These are phyloP conservation scores for Astrephomene gubernaculifera DNA, from an alignment of 139 green algal species.

Conservation along the genomic window DNA sequence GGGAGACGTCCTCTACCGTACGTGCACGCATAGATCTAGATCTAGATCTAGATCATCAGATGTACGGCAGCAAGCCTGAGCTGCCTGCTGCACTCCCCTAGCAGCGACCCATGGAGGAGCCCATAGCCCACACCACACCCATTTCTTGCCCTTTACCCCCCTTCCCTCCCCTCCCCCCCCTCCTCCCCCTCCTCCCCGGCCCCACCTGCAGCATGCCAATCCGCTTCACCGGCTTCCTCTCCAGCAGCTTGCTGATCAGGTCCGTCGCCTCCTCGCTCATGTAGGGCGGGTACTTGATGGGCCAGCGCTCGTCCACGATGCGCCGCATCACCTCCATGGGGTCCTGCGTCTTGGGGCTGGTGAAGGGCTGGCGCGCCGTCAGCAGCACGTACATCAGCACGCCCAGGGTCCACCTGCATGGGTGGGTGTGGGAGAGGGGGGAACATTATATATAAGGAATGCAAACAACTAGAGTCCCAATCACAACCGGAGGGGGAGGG, in stretches of 20 bases:
- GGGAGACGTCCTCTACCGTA: too few relatives aligned
- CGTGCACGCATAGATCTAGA: too few relatives aligned
- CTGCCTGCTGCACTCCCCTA: neutral
- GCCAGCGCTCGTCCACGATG: constrained; percentile 92
- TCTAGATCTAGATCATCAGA: too few relatives aligned
- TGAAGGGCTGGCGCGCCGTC: constrained; percentile 96
- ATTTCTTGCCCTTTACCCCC: neutral
- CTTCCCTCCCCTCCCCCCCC: neutral
- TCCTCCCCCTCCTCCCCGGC: neutral
- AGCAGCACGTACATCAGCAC: constrained; percentile 97
- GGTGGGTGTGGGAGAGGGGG: neutral
- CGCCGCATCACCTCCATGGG: constrained; percentile 92
- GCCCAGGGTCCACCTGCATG: constrained; percentile 77
- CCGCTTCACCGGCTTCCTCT: constrained; percentile 89
- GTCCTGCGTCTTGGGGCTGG: constrained; percentile 81
- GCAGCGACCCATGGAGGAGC: neutral
- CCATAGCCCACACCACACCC: neutral
- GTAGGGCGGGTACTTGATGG: constrained; percentile 92
- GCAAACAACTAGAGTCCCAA: too few relatives aligned
- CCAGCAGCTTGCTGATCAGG: constrained; percentile 86
- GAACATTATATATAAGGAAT: too few relatives aligned
- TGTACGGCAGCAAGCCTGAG: neutral
- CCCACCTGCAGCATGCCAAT: constrained; percentile 85
- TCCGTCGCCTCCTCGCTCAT: constrained; percentile 71
- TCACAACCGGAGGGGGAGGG: too few relatives aligned